phyloP scores from a whole-genome alignment of 2,329 filamentous ascomycete species.

The Niveomyces coronatus region DNA sequence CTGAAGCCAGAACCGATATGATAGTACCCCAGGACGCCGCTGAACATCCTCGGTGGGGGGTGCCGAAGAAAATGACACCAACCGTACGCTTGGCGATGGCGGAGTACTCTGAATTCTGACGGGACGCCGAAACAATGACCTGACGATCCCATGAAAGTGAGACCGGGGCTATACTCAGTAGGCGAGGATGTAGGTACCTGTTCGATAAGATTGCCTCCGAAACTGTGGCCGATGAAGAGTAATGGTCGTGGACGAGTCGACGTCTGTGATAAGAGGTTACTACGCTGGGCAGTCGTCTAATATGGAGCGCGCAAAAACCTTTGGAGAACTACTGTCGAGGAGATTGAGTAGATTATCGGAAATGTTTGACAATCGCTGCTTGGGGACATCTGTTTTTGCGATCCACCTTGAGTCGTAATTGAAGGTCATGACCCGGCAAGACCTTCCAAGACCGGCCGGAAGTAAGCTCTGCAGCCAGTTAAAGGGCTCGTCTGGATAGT shows the following conservation, averaged over 20 bases:
- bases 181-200: background rate
- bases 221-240: slow-evolving; percentile 10
- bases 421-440: slow-evolving; percentile 7
- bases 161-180: background rate
- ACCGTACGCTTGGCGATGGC: slow-evolving; percentile 8
- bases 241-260: no score
- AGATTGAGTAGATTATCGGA: slow-evolving; percentile 1
- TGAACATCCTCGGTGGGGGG: slow-evolving; percentile 7
- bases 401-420: slow-evolving; percentile 8
- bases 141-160: background rate
- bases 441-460: background rate
- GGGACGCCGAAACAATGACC: slow-evolving; percentile 9
- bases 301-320: background rate
- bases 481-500: slow-evolving; percentile 7
- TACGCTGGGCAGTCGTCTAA: background rate
- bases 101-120: slow-evolving; percentile 3
- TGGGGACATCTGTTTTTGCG: background rate
- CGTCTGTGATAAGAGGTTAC: background rate
- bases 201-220: slow-evolving; percentile 10
- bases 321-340: background rate
- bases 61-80: slow-evolving; percentile 10
- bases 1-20: slow-evolving; percentile 4
- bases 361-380: slow-evolving; percentile 9
- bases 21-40: slow-evolving; percentile 7
- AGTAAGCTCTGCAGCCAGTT: slow-evolving; percentile 8